A percentile compares a stretch with the other conserved stretches of the same genome.
phyloP scores from a whole-genome alignment of 2,329 filamentous ascomycete genomes.

The Zelopaecilomyces penicillatus region DNA sequence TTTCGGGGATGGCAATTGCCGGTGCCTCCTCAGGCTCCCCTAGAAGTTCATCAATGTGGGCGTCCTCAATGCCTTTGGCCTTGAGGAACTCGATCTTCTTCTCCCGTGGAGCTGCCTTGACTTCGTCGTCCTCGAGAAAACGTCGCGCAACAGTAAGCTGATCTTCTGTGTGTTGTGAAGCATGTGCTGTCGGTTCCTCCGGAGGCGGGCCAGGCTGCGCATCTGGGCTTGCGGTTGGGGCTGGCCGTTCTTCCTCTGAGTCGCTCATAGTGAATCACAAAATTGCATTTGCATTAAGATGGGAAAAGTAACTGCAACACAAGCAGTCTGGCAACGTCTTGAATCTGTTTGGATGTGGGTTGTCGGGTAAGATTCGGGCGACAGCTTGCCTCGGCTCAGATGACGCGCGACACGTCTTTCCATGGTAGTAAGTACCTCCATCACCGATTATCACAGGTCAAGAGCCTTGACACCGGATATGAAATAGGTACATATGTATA shows the following conservation, averaged over 20 bases:
- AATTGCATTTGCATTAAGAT: background rate
- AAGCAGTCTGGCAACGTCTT: background rate
- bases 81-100: constrained; percentile 70
- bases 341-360: constrained; percentile 1
- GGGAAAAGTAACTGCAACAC: background rate
- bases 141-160: constrained; percentile 56
- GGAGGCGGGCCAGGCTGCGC: constrained; percentile 19
- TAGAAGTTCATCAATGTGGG: constrained; percentile 62
- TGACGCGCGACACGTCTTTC: background rate
- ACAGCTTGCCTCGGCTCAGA: constrained; percentile 9
- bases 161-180: constrained; percentile 15
- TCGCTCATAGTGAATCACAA: constrained; percentile 22
- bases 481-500: too few species aligned
- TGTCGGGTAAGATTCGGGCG: constrained; percentile 10
- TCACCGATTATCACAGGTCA: too few species aligned
- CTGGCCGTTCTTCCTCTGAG: constrained; percentile 18
- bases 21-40: constrained; percentile 12
- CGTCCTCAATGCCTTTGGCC: constrained; percentile 61
- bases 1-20: background rate
- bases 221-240: constrained; percentile 20
- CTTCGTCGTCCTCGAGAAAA: constrained; percentile 68
- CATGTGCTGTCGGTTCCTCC: constrained; percentile 9
- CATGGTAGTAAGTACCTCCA: too few species aligned
- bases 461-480: too few species aligned
- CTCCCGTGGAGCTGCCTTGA: constrained; percentile 59